Conservation (phyloP, 805 yeast species). For the Schizosaccharomyces osmophilus region DNA sequence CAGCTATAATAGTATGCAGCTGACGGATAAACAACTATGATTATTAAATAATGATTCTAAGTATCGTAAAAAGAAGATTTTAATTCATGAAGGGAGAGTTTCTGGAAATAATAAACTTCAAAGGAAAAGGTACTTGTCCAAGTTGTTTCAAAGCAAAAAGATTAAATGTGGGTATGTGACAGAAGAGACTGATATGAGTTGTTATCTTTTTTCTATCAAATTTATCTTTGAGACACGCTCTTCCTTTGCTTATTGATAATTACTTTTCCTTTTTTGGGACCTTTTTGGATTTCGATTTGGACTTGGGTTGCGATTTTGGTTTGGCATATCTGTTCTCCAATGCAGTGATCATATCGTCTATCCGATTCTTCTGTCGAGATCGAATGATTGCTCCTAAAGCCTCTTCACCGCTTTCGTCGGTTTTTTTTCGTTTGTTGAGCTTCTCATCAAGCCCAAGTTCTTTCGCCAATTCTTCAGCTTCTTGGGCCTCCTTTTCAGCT, state of each 20-base stretch:
- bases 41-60: too few relatives aligned
- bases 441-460: constrained; percentile 19
- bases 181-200: too few relatives aligned
- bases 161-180: too few relatives aligned
- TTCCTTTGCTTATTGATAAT: neutral
- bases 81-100: too few relatives aligned
- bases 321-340: constrained; percentile 15
- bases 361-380: constrained; percentile 11
- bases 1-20: too few relatives aligned
- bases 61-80: too few relatives aligned
- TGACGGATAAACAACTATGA: too few relatives aligned
- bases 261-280: neutral
- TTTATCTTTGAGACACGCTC: too few relatives aligned
- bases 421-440: constrained; percentile 19
- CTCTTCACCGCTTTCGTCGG: constrained; percentile 6
- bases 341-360: constrained; percentile 11
- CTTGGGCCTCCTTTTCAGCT: constrained; percentile 18
- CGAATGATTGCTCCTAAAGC: constrained; percentile 17
- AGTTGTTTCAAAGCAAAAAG: too few relatives aligned
- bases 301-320: neutral
- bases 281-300: neutral
- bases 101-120: too few relatives aligned
- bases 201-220: too few relatives aligned
- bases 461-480: constrained; percentile 34
- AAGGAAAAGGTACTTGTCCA: too few relatives aligned